phyloP scores from a whole-genome alignment of 306 rosid genomes.

The Rubus parviflorus region DNA sequence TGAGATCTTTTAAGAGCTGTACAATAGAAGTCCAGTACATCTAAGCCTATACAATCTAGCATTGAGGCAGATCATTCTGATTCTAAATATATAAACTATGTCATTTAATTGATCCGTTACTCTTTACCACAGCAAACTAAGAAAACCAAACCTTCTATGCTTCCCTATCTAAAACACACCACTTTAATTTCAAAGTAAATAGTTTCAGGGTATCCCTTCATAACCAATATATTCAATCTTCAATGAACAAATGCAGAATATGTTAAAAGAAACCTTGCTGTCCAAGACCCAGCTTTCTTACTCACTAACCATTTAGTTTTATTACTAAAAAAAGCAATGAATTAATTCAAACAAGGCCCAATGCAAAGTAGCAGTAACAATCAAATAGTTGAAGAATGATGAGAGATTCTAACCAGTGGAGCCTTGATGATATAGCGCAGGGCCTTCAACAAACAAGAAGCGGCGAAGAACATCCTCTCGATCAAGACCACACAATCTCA shows the following conservation, averaged over 20 bases:
- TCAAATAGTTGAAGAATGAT: neutral
- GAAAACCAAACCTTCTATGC: neutral
- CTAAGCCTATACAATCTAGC: neutral
- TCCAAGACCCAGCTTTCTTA: neutral
- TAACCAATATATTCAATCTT: neutral
- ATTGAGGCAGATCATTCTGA: neutral
- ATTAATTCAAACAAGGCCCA: neutral
- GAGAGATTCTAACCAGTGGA: conserved; percentile 57
- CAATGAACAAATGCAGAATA: neutral
- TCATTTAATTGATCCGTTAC: neutral
- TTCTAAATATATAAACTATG: neutral
- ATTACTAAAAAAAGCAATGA: neutral
- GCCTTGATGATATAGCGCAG: conserved; percentile 48
- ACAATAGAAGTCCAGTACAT: neutral
- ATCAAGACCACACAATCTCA: conserved; percentile 59
- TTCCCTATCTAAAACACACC: neutral
- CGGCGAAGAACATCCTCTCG: conserved; percentile 59
- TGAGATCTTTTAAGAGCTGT: neutral
- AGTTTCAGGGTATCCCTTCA: neutral
- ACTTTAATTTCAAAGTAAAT: neutral
- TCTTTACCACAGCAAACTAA: neutral
- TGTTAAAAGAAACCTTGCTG: neutral
- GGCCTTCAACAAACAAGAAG: conserved; percentile 70
- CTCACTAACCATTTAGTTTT: neutral
- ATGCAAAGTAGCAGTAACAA: neutral